Base-by-base conservation (phyloP, 2,329 filamentous ascomycete species). In the Didymella keratinophila region DNA sequence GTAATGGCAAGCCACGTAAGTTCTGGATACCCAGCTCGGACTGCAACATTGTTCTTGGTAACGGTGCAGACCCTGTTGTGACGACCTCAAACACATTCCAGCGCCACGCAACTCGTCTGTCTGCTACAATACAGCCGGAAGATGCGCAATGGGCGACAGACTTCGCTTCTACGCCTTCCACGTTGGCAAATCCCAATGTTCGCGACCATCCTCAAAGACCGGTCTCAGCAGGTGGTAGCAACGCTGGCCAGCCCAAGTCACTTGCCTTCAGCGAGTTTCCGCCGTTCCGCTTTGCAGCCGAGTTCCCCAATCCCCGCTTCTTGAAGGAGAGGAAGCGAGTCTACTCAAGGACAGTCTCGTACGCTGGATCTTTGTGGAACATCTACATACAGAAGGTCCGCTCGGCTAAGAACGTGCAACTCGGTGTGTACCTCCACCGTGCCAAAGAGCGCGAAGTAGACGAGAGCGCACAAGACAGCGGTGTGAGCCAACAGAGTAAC, bases 371-470 rank as follows among this genome's bases (percentile, higher is more conserved):
- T 18, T 73, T 85, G 16, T 87, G 84, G 84, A 87, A 87, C 63
- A 83, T 87, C n/a, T 87, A 86, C 69, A 85, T 87, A 11, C 84
- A 86, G 64, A 85, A 86, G 59, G 82, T 86, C 2, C 79, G 82
- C 9, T 83, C 81, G 0, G 78, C 79, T 2, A 84, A 85, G 62
- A 83, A 80, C 52, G 82, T 83, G 11, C 84, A 87, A 64, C 77
- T 87, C 1, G 84, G 84, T 14, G 84, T 87, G 5, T 87, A 87
- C 61, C 76, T 87, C 3, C 84, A 87, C 65, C 81, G 84, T 42
- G 84, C 83, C 6, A 86, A 86, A 65, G 84, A 86, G 58, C 78
- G 81, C 23, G 82, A 86, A 52, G 77, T 76, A 0, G 80, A 82
- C 44, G 80, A 83, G 50, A 62, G 71, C n/a, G 59, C 76, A 5